phyloP scores from a whole-genome alignment of 306 rosid species.

The Inga leiocalycina region DNA sequence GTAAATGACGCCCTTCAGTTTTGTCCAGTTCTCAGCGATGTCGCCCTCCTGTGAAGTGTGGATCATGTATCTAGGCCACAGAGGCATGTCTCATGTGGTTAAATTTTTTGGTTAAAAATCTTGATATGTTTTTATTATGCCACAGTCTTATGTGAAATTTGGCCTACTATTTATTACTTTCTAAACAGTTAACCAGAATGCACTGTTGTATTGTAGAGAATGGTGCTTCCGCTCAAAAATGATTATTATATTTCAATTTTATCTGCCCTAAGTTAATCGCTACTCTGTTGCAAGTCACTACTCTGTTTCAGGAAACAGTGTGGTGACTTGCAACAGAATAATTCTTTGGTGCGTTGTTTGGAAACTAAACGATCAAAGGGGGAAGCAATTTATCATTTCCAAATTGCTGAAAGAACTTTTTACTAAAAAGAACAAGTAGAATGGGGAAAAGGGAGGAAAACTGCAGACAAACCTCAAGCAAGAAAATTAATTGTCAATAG shows the following conservation, averaged over 20 bases:
- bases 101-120: not conserved
- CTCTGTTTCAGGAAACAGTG: not conserved
- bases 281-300: not conserved
- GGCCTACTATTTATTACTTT: not conserved
- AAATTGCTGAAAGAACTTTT: not conserved
- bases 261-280: not conserved
- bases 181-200: not conserved
- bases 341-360: not conserved
- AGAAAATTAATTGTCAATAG: not conserved
- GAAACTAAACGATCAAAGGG: not conserved
- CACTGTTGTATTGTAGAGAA: not conserved
- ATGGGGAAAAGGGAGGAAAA: not conserved
- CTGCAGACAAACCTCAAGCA: not conserved
- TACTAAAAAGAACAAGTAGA: not conserved
- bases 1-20: conserved; percentile 35
- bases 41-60: not conserved
- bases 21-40: conserved; percentile 22
- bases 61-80: conserved; percentile 7
- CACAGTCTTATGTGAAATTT: not conserved
- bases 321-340: not conserved
- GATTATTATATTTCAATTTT: not conserved
- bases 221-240: not conserved
- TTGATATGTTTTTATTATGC: not conserved
- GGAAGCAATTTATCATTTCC: not conserved
- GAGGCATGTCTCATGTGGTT: not conserved